Evolutionary conservation across 257 asterid genomes (phyloP).

Genomic region (Avicennia marina): DNA sequence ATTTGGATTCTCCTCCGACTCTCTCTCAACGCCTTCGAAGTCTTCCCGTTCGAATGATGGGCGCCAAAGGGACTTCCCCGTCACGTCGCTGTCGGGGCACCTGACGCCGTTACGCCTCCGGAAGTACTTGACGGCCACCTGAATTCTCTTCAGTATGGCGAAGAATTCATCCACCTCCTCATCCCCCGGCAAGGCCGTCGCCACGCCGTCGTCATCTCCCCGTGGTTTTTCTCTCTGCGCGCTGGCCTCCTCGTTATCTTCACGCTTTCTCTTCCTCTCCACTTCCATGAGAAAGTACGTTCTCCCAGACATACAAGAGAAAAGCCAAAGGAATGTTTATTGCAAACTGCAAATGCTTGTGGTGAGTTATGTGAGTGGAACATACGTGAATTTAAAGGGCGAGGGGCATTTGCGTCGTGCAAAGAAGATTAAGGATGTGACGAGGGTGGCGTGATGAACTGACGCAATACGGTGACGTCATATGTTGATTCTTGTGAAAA

Average conservation of each 20-base stretch:
- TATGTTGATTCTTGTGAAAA: no score
- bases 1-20: slow-evolving; percentile 2
- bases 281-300: slow-evolving; percentile 7
- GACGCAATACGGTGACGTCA: neutral
- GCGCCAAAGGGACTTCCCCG: slow-evolving; percentile 19
- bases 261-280: slow-evolving; percentile 25
- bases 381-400: slow-evolving; percentile 10
- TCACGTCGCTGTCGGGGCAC: slow-evolving; percentile 2
- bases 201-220: slow-evolving; percentile 15
- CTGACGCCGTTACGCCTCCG: slow-evolving; percentile 22
- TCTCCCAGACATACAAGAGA: no score
- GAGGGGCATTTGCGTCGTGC: no score
- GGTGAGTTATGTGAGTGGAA: neutral
- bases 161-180: slow-evolving; percentile 62
- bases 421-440: no score
- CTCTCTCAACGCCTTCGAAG: slow-evolving; percentile 21
- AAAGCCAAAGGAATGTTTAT: no score
- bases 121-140: slow-evolving; percentile 46
- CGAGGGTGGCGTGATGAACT: neutral
- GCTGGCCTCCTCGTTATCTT: slow-evolving; percentile 7
- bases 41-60: slow-evolving; percentile 27
- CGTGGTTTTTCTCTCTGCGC: slow-evolving; percentile 11
- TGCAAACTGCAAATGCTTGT: no score
- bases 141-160: slow-evolving; percentile 41
- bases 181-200: slow-evolving; percentile 26